Evolutionary conservation across 2,329 filamentous ascomycete genomes (phyloP).

Genomic region (Nemania sp.): DNA sequence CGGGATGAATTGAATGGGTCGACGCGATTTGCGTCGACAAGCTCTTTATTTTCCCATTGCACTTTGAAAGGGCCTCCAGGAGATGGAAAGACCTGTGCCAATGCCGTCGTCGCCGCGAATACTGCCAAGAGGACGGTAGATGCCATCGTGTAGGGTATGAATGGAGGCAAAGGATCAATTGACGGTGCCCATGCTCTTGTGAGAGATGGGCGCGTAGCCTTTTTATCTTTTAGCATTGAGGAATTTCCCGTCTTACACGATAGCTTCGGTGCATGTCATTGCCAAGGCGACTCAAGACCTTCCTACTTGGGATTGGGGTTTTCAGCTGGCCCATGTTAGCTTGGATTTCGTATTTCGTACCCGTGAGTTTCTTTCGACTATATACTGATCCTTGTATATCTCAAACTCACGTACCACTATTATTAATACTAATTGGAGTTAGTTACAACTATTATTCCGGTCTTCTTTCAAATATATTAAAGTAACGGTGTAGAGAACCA

Average conservation of each 20-base stretch:
- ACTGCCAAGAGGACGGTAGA: conserved; percentile 21
- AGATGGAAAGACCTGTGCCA: conserved; percentile 33
- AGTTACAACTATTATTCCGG: not conserved
- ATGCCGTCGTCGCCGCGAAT: conserved; percentile 22
- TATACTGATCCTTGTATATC: not conserved
- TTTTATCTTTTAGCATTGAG: conserved; percentile 4
- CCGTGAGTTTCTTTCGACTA: not conserved
- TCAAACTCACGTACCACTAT: not conserved
- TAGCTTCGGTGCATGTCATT: not conserved
- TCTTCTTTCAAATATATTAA: too few relatives aligned
- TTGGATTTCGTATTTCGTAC: conserved; percentile 22
- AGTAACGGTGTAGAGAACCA: too few relatives aligned
- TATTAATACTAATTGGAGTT: not conserved
- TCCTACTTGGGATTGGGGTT: conserved; percentile 32
- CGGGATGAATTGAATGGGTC: conserved; percentile 36
- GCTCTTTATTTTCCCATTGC: conserved; percentile 35
- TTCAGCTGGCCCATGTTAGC: conserved; percentile 17
- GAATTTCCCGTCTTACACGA: not conserved
- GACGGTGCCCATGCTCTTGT: not conserved
- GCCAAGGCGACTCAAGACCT: conserved; percentile 17
- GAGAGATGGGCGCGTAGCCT: too few relatives aligned
- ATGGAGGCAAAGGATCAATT: not conserved
- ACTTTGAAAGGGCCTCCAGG: conserved; percentile 31
- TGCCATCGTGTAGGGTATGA: conserved; percentile 13
- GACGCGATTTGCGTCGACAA: conserved; percentile 28